Evolutionary conservation across 768 basidiomycete genomes (phyloP), one percentile per base, ranked within the genome.

Genomic region (Terana coerulea): DNA sequence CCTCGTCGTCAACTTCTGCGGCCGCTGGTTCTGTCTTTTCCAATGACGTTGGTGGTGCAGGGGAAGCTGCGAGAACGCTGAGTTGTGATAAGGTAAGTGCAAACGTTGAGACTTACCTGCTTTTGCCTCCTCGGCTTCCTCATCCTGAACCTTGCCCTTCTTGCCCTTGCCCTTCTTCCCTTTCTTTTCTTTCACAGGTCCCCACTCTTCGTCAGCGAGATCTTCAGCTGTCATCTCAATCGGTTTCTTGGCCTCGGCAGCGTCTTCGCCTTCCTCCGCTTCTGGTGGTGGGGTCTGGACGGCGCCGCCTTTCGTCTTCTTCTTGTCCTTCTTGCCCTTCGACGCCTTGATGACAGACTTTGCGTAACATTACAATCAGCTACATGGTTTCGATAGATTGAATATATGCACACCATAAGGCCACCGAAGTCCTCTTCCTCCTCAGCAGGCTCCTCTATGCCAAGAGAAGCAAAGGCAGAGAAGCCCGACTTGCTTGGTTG

Each of bases 401-500:
- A 40, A 22, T 2, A 26, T n/a, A 42, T 17, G 49, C 78, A 39
- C 60, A 87, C 88, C 88, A 89, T 88, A 34, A 90, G 71, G 36
- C 87, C 87, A 35, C 88, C 87, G 55, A 79, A 86, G 57, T 84
- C 83, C 29, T 83, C 82, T 49, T 81, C 82, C 29, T 80, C 83
- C 24, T 67, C 71, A n/a, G 63, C 68, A 3, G 68, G 75, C n/a
- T 65, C 67, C 36, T 76, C 77, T 43, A 76, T 71, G 19, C 67
- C 65, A 52, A 75, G 67, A 0, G 76, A 68, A 4, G 79, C 69
- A 57, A 86, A 84, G 2, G 75, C 74, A 21, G 80, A 77, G 60
- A 82, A 77, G 1, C 68, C 72, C 25, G 64, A 51, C 53, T 59
- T 60, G 53, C 57, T 56, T 48, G 53, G 50, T 2, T 68, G 65